Base-by-base conservation (phyloP, 78 protist genomes). In the Cavenderia fasciculata region DNA sequence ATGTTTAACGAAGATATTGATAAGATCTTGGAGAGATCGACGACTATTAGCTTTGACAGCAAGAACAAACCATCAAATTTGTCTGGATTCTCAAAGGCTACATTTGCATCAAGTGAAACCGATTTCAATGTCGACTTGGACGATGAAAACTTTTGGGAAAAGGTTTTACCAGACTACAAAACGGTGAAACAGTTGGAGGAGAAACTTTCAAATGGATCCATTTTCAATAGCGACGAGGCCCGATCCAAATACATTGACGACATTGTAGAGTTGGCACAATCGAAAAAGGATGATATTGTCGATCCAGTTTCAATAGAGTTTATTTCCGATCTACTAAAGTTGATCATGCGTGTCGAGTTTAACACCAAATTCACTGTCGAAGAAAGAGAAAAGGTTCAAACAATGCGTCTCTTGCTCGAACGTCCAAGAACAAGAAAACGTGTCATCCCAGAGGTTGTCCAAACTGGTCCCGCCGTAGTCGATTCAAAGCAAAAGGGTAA, bases 111-210 rank as follows among this genome's bases (percentile, higher is more conserved):
- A n/a, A 51, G 41, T 0, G 92, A 59, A 18, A 63, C 74, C 34
- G 87, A 79, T 73, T 54, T 69, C 57, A 66, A 51, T 38, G 54
- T 93, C 0, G 97, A 95, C 43, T 62, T 95, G 29, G 38, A 95
- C 19, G 97, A 78, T 51, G 92, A 89, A 38, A 54, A 95, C 94
- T 95, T 95, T 68, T 95, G 97, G 97, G 66, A 62, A 10, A 95
- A 95, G 82, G 78, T 93, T 5, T 40, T 93, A 38, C 95, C 95
- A 29, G 85, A 71, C 40, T 84, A 74, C 73, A 78, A 74, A 38
- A 93, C 95, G 8, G 90, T 86, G 46, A 51, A 72, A n/a, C 73
- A 77, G 36, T 34, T 93, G 47, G 82, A 74, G 25, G 93, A 93
- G 40, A 63, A 59, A 18, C 40, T 93, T 0, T 7, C 69, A 1